Conservation (phyloP, 768 basidiomycete genomes). For the Auricularia sp. region DNA sequence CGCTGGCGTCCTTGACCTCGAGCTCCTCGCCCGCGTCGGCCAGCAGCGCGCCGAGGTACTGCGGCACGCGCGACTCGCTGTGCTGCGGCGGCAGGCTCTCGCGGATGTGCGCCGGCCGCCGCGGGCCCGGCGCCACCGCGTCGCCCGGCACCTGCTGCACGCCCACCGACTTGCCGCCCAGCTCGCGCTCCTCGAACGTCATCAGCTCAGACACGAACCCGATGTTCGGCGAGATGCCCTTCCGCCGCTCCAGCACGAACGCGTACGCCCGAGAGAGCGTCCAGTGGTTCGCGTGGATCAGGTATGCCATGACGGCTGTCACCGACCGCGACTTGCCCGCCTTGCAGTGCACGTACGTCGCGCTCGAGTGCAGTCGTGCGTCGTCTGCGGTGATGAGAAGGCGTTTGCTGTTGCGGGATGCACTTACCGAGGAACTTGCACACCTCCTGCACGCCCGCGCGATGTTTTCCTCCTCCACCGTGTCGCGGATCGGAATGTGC, state of each 20-base stretch:
- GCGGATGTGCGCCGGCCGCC: slow-evolving; percentile 55
- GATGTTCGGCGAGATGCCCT: slow-evolving; percentile 94
- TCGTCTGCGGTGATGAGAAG: slow-evolving; percentile 50
- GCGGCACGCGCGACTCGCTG: slow-evolving; percentile 14
- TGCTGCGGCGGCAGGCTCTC: slow-evolving; percentile 59
- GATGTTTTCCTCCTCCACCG: slow-evolving; percentile 88
- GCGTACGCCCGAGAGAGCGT: slow-evolving; percentile 80
- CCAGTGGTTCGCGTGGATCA: slow-evolving; percentile 97
- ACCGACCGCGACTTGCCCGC: slow-evolving; percentile 94
- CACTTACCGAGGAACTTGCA: slow-evolving; percentile 78
- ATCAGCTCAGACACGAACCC: slow-evolving; percentile 96
- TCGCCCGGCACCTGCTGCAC: slow-evolving; percentile 29
- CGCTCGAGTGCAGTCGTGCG: slow-evolving; percentile 76
- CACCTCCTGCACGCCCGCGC: slow-evolving; percentile 71
- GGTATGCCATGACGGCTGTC: slow-evolving; percentile 93
- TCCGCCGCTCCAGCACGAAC: slow-evolving; percentile 85
- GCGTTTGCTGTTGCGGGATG: not conserved
- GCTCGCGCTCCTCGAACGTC: slow-evolving; percentile 88
- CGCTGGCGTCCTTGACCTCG: slow-evolving; percentile 79
- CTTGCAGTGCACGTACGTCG: slow-evolving; percentile 93
- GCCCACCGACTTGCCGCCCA: slow-evolving; percentile 66
- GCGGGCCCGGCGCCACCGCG: slow-evolving; percentile 18
- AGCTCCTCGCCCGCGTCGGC: slow-evolving; percentile 71
- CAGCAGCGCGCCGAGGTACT: slow-evolving; percentile 30
- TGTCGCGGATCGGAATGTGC: slow-evolving; percentile 89